Evolutionary conservation across 164 flowering plant genomes (phyloP).

Genomic region (Vitis amurensis): DNA sequence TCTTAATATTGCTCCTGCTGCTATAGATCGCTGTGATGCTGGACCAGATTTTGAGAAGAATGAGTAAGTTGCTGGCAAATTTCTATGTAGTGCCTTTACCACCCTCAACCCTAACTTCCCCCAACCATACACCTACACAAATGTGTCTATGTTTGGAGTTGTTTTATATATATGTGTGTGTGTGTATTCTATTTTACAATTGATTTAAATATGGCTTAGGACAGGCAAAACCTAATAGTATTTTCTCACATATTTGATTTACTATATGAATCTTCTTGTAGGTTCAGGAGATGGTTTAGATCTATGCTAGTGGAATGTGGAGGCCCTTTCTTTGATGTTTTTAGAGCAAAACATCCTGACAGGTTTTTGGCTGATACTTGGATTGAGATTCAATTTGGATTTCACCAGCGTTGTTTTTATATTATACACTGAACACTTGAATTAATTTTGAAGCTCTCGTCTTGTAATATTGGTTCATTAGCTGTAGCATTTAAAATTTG

Average conservation of each 20-base stretch:
- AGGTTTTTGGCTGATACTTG: slow-evolving; percentile 40
- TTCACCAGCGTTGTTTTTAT: background rate
- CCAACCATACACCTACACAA: too few species aligned
- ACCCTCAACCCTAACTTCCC: background rate
- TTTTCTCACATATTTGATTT: background rate
- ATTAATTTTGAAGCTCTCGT: background rate
- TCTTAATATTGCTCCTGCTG: slow-evolving; percentile 89
- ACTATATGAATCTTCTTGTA: slow-evolving; percentile 28
- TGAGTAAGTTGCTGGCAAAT: slow-evolving; percentile 47
- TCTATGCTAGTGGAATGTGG: slow-evolving; percentile 67
- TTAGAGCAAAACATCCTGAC: slow-evolving; percentile 86
- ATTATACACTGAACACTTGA: background rate
- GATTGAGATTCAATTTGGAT: slow-evolving; percentile 1
- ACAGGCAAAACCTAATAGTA: background rate
- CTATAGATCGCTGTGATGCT: slow-evolving; percentile 90
- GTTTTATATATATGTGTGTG: background rate
- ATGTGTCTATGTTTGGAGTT: too few species aligned
- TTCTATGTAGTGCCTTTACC: background rate
- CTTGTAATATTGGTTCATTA: background rate
- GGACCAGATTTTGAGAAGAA: slow-evolving; percentile 88
- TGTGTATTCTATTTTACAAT: too few species aligned
- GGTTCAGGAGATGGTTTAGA: slow-evolving; percentile 94
- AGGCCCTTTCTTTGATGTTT: slow-evolving; percentile 80
- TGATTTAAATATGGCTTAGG: background rate
- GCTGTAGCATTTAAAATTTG: background rate